Percentiles rank a stretch among this genome's conserved stretches.
These are phyloP conservation scores for Aspergillus pseudoviridinutans DNA, from an alignment of 2,329 filamentous ascomycete species.

Conservation along the genomic window DNA sequence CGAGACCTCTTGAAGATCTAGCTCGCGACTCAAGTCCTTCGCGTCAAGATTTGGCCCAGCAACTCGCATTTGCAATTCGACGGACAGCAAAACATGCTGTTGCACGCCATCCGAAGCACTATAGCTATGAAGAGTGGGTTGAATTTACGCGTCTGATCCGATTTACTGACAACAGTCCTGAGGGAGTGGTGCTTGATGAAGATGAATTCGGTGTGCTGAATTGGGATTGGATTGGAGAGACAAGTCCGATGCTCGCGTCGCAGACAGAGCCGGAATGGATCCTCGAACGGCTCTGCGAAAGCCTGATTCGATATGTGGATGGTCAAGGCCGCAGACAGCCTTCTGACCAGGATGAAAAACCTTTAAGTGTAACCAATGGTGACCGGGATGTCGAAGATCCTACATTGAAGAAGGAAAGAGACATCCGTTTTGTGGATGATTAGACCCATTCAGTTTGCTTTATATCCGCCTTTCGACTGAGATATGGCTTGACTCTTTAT, in stretches of 20 bases:
- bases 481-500: background rate
- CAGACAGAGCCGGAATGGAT: constrained; percentile 64
- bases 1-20: constrained; percentile 41
- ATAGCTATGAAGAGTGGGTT: constrained; percentile 81
- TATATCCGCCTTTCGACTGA: background rate
- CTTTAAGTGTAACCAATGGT: background rate
- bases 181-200: constrained; percentile 42
- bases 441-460: background rate
- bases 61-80: constrained; percentile 67
- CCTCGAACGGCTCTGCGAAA: constrained; percentile 62
- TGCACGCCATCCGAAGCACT: constrained; percentile 50
- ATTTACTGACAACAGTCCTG: constrained; percentile 43
- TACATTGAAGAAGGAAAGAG: constrained; percentile 22
- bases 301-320: constrained; percentile 48
- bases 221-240: constrained; percentile 70
- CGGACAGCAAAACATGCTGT: constrained; percentile 40
- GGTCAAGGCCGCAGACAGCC: constrained; percentile 15
- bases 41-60: constrained; percentile 57
- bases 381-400: constrained; percentile 11
- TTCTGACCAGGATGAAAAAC: background rate
- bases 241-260: constrained; percentile 63
- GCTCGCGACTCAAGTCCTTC: constrained; percentile 43
- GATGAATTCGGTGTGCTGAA: constrained; percentile 58
- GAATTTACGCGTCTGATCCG: constrained; percentile 74
- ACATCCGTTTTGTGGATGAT: constrained; percentile 19